Base-by-base conservation (phyloP, 371 early-diverging fungal genomes). In the Mortierella sp. region DNA sequence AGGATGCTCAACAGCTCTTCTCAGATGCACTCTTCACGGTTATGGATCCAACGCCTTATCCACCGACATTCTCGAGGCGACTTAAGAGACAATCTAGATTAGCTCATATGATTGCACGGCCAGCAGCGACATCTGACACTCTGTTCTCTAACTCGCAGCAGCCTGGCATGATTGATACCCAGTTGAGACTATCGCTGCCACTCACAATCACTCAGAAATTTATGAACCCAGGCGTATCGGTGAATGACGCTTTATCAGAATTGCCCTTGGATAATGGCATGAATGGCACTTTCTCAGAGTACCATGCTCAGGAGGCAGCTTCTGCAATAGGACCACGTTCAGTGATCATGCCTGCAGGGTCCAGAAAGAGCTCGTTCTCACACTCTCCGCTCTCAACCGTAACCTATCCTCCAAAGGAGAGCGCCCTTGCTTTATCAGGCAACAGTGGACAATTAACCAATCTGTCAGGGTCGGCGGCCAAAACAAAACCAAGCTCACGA, bases 321-420 rank as follows among this genome's bases (percentile, higher is more conserved):
- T 40, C 59, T 3, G 7, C 53, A 4, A 52, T 36, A 13, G 68
- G 58, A 21, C 21, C 55, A 33, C 68, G 72, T 15, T 47, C 63
- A 33, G 7, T 67, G 15, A 9, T 58, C 4, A 9, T 63, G 4
- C 53, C 76, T 19, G 53, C 21, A 11, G 68, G 63, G 33, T 63
- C 76, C 13, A 64, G 82, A 33, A 76, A 76, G 38, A 65, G 73
- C 1, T 81, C 82, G 8, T 72, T 81, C 59, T 76, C 76, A 33
- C 71, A 58, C 50, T 81, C 82, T 1, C 76, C 82, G 0, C 73
- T 81, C 2, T 81, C 82, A 9, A 72, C 65, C 43, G 73, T 81
- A 24, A 41, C 57, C 0, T 76, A 69, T 40, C 72, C 82, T 9
- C 52, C 60, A 36, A 72, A 70, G 45, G 72, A 73, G 13, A 62